A percentile compares a stretch with the other conserved stretches of the same genome.
These are phyloP conservation scores for Yamagishiella unicocca DNA, from an alignment of 139 green algal species.

Conservation along the genomic window DNA sequence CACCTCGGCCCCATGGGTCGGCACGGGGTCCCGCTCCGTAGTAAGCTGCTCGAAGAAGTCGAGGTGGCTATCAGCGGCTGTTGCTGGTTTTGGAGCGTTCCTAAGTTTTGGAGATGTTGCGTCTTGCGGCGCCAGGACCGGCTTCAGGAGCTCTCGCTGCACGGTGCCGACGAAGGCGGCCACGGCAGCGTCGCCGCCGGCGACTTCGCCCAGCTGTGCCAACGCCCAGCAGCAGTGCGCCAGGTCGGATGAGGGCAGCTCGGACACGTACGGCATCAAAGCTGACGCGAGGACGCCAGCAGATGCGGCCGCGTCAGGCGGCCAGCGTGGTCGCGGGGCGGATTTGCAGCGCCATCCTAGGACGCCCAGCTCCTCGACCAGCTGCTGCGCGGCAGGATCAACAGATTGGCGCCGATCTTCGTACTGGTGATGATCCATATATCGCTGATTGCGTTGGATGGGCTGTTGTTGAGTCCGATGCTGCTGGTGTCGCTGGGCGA, in stretches of 20 bases:
- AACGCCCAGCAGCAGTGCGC: constrained; percentile 29
- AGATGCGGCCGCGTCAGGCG: too few species aligned
- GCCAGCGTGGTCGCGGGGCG: background rate
- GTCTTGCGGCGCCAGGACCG: too few species aligned
- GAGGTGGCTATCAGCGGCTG: too few species aligned
- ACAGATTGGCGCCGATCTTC: too few species aligned
- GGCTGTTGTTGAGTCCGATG: too few species aligned
- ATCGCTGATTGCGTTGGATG: too few species aligned
- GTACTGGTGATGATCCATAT: background rate
- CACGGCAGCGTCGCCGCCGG: background rate
- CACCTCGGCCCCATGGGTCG: too few species aligned
- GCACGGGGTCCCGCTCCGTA: too few species aligned
- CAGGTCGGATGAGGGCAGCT: background rate
- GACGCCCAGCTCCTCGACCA: background rate
- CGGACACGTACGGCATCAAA: background rate
- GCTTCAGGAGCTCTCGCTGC: background rate
- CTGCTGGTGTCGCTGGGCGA: too few species aligned
- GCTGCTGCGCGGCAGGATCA: background rate
- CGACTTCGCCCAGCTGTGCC: background rate
- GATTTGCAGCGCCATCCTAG: constrained; percentile 11
- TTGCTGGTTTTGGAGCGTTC: too few species aligned
- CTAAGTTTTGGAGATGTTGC: too few species aligned
- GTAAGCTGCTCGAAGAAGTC: too few species aligned
- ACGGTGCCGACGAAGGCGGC: background rate
- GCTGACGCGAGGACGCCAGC: background rate